Percentiles rank a stretch among this genome's conserved stretches.
phyloP scores from a whole-genome alignment of 2,329 filamentous ascomycete species.

The Calonectria fujianensis region DNA sequence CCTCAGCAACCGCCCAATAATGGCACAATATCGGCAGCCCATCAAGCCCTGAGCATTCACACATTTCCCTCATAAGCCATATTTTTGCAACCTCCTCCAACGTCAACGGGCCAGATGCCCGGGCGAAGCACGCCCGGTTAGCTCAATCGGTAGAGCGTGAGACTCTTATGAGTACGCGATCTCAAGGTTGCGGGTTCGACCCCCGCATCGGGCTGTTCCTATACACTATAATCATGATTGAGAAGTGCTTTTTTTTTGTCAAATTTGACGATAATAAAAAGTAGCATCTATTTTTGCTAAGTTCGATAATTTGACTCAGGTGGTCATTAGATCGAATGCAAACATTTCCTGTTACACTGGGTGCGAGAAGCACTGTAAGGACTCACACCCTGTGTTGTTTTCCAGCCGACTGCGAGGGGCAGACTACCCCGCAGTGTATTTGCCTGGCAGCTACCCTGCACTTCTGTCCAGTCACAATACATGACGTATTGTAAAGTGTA shows the following conservation, averaged over 20 bases:
- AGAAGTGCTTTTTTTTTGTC: constrained; percentile 51
- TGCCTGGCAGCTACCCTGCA: neutral
- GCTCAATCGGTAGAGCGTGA: constrained; percentile 75
- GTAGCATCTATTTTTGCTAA: neutral
- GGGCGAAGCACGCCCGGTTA: constrained; percentile 65
- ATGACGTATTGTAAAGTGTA: neutral
- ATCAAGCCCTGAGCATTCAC: constrained; percentile 34
- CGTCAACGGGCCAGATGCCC: constrained; percentile 56
- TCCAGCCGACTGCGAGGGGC: neutral
- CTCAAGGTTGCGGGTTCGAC: constrained; percentile 75
- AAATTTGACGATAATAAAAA: neutral
- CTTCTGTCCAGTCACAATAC: neutral
- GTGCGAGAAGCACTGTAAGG: neutral
- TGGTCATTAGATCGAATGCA: neutral
- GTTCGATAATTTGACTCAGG: neutral
- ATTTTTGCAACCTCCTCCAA: neutral
- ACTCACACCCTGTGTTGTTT: neutral
- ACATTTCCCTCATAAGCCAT: constrained; percentile 3
- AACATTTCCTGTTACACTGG: neutral
- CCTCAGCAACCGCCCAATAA: constrained; percentile 31
- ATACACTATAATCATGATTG: constrained; percentile 58
- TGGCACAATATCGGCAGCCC: constrained; percentile 2
- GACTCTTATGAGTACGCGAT: constrained; percentile 73
- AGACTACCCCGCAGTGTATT: neutral
- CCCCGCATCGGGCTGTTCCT: constrained; percentile 61